Base-by-base conservation (phyloP, 768 basidiomycete genomes). In the Fibroporia radiculosa region DNA sequence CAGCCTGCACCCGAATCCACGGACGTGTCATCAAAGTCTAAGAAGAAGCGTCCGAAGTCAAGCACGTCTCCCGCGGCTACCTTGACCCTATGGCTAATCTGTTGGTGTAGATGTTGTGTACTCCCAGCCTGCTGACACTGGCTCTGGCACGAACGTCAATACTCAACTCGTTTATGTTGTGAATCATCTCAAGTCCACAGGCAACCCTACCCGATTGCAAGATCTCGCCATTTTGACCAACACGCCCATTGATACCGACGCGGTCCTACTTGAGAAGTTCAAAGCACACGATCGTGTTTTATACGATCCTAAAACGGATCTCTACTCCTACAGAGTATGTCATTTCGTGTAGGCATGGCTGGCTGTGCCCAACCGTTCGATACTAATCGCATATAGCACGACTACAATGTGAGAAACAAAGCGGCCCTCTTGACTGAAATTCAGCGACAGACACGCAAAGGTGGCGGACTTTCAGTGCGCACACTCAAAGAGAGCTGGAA, bases 401-500 rank as follows among this genome's bases (percentile, higher is more conserved):
- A 93, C 61, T 90, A 78, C 59, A 81, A 82, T 47, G 86, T 95
- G 53, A 77, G 83, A 23, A 90, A 80, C 56, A 93, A 93, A 66
- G 81, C 80, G 3, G 79, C 89, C 0, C 71, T 95, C 3, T 64
- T 95, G 13, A 84, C 80, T 0, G 87, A 93, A 60, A 89, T 96
- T 28, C 87, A 91, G 57, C 80, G 85, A 1, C 80, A 87, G 54
- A 86, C 87, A 1, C 78, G 81, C 23, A 83, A 82, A 53, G 90
- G 89, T 10, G 84, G 88, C 2, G 91, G 91, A 3, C 78, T 95
- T 24, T 78, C 88, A 12, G 83, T 95, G 24, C 79, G 88, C 16
- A 73, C 80, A 1, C 67, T 96, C 32, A 91, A 93, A 57, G 91
- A 95, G 60, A 84, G 86, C 12, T 96, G 92, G 90, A 85, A 88